Evolutionary conservation across 768 basidiomycete species (phyloP).

Genomic region (Phaffia australis): DNA sequence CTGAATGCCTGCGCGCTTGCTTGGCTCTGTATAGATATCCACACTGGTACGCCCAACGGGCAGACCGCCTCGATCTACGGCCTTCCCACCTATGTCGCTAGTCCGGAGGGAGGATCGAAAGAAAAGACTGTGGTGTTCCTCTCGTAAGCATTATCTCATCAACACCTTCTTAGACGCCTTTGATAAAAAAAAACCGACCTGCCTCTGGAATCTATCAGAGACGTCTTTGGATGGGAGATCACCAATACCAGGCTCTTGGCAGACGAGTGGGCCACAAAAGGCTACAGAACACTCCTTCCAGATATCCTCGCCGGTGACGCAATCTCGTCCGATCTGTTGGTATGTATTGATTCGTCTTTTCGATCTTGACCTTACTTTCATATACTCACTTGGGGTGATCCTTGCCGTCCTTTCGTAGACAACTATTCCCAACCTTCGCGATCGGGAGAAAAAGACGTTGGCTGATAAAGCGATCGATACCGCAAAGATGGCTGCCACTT

Average conservation of each 20-base stretch:
- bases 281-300: conserved; percentile 37
- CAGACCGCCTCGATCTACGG: conserved; percentile 32
- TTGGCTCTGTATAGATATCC: conserved; percentile 28
- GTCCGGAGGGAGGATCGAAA: conserved; percentile 32
- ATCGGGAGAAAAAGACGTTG: conserved; percentile 27
- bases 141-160: conserved; percentile 5
- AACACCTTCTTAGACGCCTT: background rate
- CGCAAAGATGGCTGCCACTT: conserved; percentile 33
- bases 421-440: conserved; percentile 36
- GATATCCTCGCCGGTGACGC: conserved; percentile 32
- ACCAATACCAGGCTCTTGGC: conserved; percentile 33
- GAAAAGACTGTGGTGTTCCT: conserved; percentile 37
- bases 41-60: conserved; percentile 37
- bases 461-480: conserved; percentile 27
- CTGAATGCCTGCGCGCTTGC: background rate
- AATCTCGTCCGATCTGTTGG: conserved; percentile 8
- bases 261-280: conserved; percentile 38
- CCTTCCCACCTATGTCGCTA: conserved; percentile 36
- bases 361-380: no score
- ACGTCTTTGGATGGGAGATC: conserved; percentile 38
- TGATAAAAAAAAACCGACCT: background rate
- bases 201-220: background rate
- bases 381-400: background rate
- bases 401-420: conserved; percentile 24
- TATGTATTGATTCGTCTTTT: background rate